Conservation (phyloP, 2,329 filamentous ascomycete species). For the Xylariaceae sp. region DNA sequence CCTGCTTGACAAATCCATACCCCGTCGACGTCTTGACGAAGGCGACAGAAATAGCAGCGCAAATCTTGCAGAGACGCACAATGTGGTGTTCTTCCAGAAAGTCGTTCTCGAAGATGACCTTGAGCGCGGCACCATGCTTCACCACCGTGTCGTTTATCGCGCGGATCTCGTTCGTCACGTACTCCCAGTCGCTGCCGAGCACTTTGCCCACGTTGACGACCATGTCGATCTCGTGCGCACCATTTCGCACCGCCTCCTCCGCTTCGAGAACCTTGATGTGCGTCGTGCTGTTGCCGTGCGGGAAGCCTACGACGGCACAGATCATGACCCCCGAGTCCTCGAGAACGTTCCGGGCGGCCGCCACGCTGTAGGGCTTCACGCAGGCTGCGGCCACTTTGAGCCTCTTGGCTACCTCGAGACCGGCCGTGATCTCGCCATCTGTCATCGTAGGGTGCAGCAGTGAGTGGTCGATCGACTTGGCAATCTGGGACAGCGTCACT, state of each 20-base stretch:
- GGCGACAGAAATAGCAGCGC: slow-evolving; percentile 44
- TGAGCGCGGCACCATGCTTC: slow-evolving; percentile 42
- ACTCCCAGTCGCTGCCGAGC: slow-evolving; percentile 51
- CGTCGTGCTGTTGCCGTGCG: slow-evolving; percentile 52
- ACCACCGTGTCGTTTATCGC: slow-evolving; percentile 45
- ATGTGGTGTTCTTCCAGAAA: slow-evolving; percentile 49
- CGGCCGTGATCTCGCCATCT: slow-evolving; percentile 46
- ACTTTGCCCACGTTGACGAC: slow-evolving; percentile 57
- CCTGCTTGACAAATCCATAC: slow-evolving; percentile 55
- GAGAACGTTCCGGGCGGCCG: slow-evolving; percentile 43
- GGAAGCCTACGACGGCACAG: slow-evolving; percentile 57
- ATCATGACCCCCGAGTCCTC: slow-evolving; percentile 44
- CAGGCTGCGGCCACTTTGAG: slow-evolving; percentile 52
- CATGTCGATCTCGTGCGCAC: slow-evolving; percentile 54
- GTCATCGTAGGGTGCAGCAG: slow-evolving; percentile 58
- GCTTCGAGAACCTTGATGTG: slow-evolving; percentile 52
- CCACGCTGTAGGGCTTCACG: slow-evolving; percentile 52
- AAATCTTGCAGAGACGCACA: slow-evolving; percentile 49
- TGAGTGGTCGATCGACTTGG: slow-evolving; percentile 56
- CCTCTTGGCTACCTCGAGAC: slow-evolving; percentile 43
- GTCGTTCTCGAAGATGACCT: slow-evolving; percentile 60
- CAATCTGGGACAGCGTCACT: slow-evolving; percentile 43
- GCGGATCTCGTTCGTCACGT: slow-evolving; percentile 48
- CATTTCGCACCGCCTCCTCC: slow-evolving; percentile 40
- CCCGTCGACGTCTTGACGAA: slow-evolving; percentile 59